A percentile compares a stretch with the other conserved stretches of the same genome.
phyloP scores from a whole-genome alignment of 1,284 basidiomycete species.

The Pseudozyma hubeiensis region DNA sequence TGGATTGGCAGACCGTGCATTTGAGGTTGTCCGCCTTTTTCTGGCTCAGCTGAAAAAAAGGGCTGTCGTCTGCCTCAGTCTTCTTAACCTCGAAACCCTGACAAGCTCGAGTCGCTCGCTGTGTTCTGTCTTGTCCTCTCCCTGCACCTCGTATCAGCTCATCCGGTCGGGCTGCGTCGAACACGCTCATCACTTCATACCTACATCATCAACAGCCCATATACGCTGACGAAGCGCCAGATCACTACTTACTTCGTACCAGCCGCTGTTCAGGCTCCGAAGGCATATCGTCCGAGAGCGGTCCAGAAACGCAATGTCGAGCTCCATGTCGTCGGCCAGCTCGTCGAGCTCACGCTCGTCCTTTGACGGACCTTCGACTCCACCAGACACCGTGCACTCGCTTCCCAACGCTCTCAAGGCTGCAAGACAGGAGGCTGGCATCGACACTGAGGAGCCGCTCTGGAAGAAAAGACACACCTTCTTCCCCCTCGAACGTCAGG shows the following conservation, averaged over 20 bases:
- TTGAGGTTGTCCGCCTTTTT: not conserved
- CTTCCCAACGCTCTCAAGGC: conserved; percentile 46
- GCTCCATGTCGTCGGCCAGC: conserved; percentile 47
- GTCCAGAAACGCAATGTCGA: conserved; percentile 18
- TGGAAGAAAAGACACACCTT: conserved; percentile 73
- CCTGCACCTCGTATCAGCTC: not conserved
- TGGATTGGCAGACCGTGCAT: conserved; percentile 11
- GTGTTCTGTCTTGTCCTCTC: not conserved
- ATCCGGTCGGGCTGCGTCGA: not conserved
- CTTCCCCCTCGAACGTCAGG: conserved; percentile 85
- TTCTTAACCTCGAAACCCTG: not conserved
- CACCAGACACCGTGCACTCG: conserved; percentile 35
- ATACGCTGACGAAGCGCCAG: not conserved
- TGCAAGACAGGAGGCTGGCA: conserved; percentile 38
- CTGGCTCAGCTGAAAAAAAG: not conserved
- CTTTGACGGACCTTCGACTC: conserved; percentile 47
- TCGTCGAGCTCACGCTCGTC: conserved; percentile 50
- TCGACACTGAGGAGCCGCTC: conserved; percentile 26
- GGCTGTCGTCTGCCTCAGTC: conserved; percentile 7
- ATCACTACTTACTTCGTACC: no score
- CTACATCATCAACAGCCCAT: not conserved
- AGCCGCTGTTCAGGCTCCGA: not conserved
- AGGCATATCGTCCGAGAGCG: no score
- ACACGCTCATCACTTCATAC: not conserved
- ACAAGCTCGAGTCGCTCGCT: not conserved